Evolutionary conservation across 2,329 filamentous ascomycete genomes (phyloP), one percentile per base, ranked within the genome.

Genomic region (Beauveria sp.): DNA sequence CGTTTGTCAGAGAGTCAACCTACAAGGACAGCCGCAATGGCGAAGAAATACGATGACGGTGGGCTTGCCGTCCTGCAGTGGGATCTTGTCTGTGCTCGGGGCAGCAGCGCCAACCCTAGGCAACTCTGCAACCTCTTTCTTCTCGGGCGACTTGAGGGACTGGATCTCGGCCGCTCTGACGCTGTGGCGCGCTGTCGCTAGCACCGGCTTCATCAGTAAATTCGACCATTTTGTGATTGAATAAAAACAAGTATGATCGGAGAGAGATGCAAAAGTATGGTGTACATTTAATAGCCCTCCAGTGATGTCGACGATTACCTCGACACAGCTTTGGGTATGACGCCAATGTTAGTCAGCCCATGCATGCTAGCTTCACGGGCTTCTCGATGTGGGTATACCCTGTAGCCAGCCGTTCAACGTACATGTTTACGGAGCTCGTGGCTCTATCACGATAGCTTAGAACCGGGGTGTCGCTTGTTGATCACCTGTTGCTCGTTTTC

Each of bases 11-110:
- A 38, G 34, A 38, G 12, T 38, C 5, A 38, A 38, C 80, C 70
- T 80, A 88, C 88, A 90, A 12, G 88, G 88, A 75, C 88, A 90
- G 40, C 88, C 88, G 70, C 88, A 91, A 71, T 91, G 88, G 40
- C 88, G 79, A 6, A 91, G 78, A 68, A 91, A 91, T 18, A 84
- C 80, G 22, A 91, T 74, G 1, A 91, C 70, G 0, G 81, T 83
- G 0, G 85, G 84, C 67, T 82, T 84, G 26, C 76, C 74, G 48
- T 77, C 72, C 1, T 82, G 80, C n/a, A 88, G 72, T 8, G 70
- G 69, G 6, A 90, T 74, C 63, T 79, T 77, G 28, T 76, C 66
- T 31, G 82, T 79, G 6, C 76, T 76, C 1, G 87, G 87, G 1
- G 86, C 86, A 64, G 77, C 75, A 40, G 77, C 71, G 64, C 84